Conservation (phyloP, 352 stramenopile genomes). For the Hyaloperonospora brassicae region DNA sequence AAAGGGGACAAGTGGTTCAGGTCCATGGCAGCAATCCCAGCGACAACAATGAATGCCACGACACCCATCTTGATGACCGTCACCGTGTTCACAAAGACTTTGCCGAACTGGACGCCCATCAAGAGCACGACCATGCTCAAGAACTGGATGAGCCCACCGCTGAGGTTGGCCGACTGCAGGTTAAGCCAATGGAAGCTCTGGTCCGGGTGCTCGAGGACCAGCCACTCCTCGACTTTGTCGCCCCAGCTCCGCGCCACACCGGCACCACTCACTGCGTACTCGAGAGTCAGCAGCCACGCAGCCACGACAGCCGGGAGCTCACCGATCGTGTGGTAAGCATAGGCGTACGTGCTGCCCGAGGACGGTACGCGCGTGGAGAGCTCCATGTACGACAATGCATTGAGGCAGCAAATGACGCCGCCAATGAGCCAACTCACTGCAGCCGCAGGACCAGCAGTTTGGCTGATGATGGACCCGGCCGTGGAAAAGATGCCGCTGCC, state of each 20-base stretch:
- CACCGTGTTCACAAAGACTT: conserved; percentile 82
- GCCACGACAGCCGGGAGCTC: conserved; percentile 86
- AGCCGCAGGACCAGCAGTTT: conserved; percentile 61
- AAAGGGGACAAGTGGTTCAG: conserved; percentile 81
- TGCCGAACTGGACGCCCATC: conserved; percentile 75
- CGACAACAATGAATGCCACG: conserved; percentile 86
- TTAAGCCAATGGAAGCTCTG: conserved; percentile 45
- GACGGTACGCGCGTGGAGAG: conserved; percentile 72
- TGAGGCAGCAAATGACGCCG: conserved; percentile 64
- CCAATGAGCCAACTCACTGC: conserved; percentile 66
- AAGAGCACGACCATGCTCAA: conserved; percentile 60
- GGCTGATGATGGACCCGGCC: conserved; percentile 51
- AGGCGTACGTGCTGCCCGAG: conserved; percentile 86
- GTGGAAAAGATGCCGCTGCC: conserved; percentile 85
- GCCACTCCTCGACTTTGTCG: conserved; percentile 80
- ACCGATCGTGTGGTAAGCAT: conserved; percentile 85
- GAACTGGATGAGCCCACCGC: conserved; percentile 50
- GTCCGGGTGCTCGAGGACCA: conserved; percentile 33
- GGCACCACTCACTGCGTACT: conserved; percentile 85
- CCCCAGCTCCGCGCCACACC: conserved; percentile 88
- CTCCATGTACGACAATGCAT: conserved; percentile 83
- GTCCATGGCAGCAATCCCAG: conserved; percentile 71
- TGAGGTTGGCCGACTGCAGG: conserved; percentile 39
- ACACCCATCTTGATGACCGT: conserved; percentile 66
- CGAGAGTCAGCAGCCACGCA: conserved; percentile 76